Conservation (phyloP, 2,329 filamentous ascomycete genomes). For the Fusarium globosum region DNA sequence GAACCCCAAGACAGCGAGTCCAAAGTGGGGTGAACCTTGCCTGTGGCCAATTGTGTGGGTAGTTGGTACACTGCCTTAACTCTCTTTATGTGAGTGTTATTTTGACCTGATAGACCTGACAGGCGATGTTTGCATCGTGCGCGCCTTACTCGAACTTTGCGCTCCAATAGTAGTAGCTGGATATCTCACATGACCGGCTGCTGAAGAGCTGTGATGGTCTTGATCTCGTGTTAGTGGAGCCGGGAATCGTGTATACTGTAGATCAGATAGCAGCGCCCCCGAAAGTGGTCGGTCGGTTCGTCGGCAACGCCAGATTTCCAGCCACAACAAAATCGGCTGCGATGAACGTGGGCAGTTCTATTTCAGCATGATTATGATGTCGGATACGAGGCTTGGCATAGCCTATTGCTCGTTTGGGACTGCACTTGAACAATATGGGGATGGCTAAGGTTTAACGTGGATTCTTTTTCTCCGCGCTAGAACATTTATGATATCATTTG, state of each 20-base stretch:
- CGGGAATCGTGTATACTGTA: not conserved
- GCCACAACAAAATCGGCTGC: not conserved
- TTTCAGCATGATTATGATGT: not conserved
- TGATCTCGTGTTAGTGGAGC: not conserved
- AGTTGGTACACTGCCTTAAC: no score
- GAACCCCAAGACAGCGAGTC: not conserved
- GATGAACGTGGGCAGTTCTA: not conserved
- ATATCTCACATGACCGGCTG: not conserved
- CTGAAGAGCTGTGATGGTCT: no score
- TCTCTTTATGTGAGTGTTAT: no score
- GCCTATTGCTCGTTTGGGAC: not conserved
- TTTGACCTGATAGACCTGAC: no score
- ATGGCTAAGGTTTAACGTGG: not conserved
- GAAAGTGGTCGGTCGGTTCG: not conserved
- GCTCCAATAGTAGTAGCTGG: not conserved
- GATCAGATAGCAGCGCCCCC: not conserved
- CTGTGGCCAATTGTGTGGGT: no score
- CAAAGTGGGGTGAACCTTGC: not conserved
- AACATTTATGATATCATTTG: not conserved
- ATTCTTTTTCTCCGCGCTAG: not conserved
- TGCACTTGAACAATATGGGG: not conserved
- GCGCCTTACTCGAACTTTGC: not conserved
- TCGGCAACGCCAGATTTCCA: not conserved
- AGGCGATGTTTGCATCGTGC: no score
- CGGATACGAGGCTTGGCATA: not conserved